phyloP scores from a whole-genome alignment of 176 grass and related monocot genomes.

The Phoenix roebelenii region DNA sequence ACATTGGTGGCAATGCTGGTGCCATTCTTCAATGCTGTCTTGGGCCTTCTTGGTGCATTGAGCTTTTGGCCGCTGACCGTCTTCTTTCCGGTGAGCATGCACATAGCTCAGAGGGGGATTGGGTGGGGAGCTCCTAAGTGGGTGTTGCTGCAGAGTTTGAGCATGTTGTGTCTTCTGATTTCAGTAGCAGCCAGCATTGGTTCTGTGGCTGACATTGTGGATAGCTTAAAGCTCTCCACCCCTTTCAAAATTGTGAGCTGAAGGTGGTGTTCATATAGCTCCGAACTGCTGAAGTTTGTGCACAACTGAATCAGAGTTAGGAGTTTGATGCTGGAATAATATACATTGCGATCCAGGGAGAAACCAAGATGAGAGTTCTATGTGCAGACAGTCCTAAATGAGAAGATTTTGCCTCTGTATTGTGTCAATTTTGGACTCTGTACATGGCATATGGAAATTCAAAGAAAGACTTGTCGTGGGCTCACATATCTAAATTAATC shows the following conservation, averaged over 20 bases:
- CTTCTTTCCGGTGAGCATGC: slow-evolving; percentile 77
- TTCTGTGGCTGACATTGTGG: slow-evolving; percentile 62
- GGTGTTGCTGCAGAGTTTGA: slow-evolving; percentile 48
- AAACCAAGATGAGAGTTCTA: no score
- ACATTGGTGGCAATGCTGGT: slow-evolving; percentile 66
- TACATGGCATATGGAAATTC: no score
- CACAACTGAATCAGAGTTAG: not conserved
- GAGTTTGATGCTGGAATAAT: not conserved
- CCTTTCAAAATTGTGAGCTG: slow-evolving; percentile 48
- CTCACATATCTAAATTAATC: no score
- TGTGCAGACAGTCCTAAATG: no score
- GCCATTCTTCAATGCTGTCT: slow-evolving; percentile 76
- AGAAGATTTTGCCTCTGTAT: no score
- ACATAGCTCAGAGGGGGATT: slow-evolving; percentile 52
- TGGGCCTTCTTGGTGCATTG: slow-evolving; percentile 65
- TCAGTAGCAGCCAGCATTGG: slow-evolving; percentile 56
- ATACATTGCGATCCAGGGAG: no score
- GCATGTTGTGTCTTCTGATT: slow-evolving; percentile 42
- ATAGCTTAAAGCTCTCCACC: slow-evolving; percentile 33
- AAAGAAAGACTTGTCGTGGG: no score
- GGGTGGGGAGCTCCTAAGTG: slow-evolving; percentile 29
- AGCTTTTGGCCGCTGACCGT: slow-evolving; percentile 89
- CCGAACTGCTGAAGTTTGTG: no score
- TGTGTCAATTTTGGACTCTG: no score
- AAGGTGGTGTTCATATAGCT: not conserved